These are phyloP conservation scores for Colletotrichum costaricense DNA, from an alignment of 2,329 filamentous ascomycete genomes.

Conservation along the genomic window DNA sequence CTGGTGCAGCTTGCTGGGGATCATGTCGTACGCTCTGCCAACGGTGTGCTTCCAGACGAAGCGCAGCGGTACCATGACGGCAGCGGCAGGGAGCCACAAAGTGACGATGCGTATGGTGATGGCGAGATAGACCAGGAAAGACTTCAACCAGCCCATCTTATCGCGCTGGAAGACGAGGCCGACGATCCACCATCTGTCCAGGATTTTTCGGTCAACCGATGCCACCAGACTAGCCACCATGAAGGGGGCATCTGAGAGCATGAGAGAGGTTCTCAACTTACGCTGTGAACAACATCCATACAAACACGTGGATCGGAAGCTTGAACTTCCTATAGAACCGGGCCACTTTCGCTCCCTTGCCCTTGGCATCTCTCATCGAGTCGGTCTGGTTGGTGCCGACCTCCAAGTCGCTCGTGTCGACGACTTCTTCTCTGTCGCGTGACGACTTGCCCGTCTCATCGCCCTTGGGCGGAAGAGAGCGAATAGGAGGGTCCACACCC, in stretches of 20 bases:
- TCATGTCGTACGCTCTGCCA: constrained; percentile 18
- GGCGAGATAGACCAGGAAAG: constrained; percentile 73
- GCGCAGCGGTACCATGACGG: constrained; percentile 27
- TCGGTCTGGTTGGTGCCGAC: constrained; percentile 4
- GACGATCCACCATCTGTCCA: constrained; percentile 31
- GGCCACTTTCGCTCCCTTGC: background rate
- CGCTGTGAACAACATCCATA: constrained; percentile 29
- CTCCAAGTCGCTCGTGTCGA: constrained; percentile 24
- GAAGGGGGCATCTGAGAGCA: background rate
- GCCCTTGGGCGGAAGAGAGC: background rate
- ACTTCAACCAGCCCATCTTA: constrained; percentile 67
- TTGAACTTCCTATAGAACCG: constrained; percentile 18
- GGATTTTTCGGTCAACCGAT: background rate
- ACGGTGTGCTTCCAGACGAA: constrained; percentile 20
- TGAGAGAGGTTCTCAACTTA: constrained; percentile 13
- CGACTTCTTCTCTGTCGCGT: background rate
- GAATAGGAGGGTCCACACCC: background rate
- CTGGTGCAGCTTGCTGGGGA: constrained; percentile 25
- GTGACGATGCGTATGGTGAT: constrained; percentile 70
- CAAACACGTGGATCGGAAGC: constrained; percentile 18
- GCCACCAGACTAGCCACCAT: background rate
- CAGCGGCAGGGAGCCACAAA: constrained; percentile 25
- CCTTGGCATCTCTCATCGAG: background rate
- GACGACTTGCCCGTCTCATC: background rate
- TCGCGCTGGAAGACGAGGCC: constrained; percentile 31